These are phyloP conservation scores for Botrytis hyacinthi DNA, from an alignment of 2,329 filamentous ascomycete genomes.

Conservation along the genomic window DNA sequence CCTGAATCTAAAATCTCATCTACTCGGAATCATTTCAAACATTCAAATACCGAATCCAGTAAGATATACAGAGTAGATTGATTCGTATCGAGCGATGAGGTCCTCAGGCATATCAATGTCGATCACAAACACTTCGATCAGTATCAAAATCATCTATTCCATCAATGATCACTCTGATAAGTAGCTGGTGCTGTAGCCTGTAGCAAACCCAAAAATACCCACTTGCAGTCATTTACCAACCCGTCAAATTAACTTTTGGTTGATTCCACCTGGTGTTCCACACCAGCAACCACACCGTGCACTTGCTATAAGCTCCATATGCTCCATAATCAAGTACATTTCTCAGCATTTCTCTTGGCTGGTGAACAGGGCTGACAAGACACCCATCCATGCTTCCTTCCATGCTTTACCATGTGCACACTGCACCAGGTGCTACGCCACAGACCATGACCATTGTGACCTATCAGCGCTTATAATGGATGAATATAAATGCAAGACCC, in stretches of 20 bases:
- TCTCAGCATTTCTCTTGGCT: background rate
- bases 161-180: background rate
- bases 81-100: background rate
- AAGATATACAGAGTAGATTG: background rate
- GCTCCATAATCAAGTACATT: background rate
- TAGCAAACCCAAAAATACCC: background rate
- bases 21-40: background rate
- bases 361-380: constrained; percentile 13
- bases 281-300: background rate
- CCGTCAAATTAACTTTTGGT: background rate
- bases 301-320: background rate
- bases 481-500: constrained; percentile 3
- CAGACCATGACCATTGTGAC: constrained; percentile 8
- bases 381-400: background rate
- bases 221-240: background rate
- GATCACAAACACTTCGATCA: background rate
- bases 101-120: background rate
- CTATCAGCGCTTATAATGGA: constrained; percentile 3
- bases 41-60: background rate
- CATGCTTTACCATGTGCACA: background rate
- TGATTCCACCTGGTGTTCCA: background rate
- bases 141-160: background rate
- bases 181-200: background rate
- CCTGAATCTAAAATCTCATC: background rate
- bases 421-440: constrained; percentile 14